Evolutionary conservation across 75 land plant genomes (phyloP).

Genomic region (Ceratopteris richardii): DNA sequence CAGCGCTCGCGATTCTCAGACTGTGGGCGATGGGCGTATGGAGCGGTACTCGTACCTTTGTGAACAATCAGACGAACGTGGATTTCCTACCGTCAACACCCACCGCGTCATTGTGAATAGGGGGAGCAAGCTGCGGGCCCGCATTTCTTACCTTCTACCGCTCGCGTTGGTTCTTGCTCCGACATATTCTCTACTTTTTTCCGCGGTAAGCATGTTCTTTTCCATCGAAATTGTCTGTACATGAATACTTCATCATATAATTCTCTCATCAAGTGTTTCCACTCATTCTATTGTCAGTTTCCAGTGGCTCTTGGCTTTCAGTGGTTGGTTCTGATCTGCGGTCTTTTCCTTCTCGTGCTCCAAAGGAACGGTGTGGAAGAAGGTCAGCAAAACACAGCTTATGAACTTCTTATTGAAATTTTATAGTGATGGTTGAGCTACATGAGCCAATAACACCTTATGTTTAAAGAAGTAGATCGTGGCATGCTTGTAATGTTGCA

Average conservation of each 20-base stretch:
- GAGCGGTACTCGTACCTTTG: conserved; percentile 12
- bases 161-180: conserved; percentile 2
- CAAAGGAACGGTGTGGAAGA: conserved; percentile 13
- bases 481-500: no score
- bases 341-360: background rate
- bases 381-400: no score
- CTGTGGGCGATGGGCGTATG: no score
- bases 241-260: no score
- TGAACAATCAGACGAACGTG: conserved; percentile 7
- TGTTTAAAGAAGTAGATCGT: no score
- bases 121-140: background rate
- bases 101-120: conserved; percentile 14
- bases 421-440: background rate
- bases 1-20: no score
- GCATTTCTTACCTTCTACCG: background rate
- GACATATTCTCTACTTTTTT: background rate
- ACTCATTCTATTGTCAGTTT: no score
- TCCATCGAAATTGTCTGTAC: no score
- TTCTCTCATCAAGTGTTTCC: no score
- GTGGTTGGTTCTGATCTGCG: background rate
- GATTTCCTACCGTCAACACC: conserved; percentile 15
- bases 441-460: no score
- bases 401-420: no score
- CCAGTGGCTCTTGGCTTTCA: background rate
- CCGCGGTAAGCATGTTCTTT: background rate